Percentiles rank a stretch among this genome's conserved stretches.
These are phyloP conservation scores for Blastocystis hominis DNA, from an alignment of 352 stramenopile genomes.

Conservation along the genomic window DNA sequence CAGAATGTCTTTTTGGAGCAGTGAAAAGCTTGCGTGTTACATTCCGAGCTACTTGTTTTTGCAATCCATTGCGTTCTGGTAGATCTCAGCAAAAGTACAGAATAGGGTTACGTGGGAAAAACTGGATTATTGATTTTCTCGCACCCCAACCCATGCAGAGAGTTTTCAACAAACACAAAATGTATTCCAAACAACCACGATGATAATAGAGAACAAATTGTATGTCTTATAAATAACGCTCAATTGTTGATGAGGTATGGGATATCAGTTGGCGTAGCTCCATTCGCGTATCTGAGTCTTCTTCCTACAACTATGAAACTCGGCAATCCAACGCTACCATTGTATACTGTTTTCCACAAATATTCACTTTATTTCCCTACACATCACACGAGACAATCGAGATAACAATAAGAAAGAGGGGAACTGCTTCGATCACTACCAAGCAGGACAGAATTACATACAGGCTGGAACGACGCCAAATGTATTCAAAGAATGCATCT, in stretches of 20 bases:
- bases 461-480: too few species aligned
- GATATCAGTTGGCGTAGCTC: background rate
- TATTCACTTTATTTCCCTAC: background rate
- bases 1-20: too few species aligned
- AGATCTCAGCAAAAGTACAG: background rate
- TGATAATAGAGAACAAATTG: background rate
- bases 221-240: background rate
- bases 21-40: too few species aligned
- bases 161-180: background rate
- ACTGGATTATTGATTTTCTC: background rate
- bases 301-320: too few species aligned
- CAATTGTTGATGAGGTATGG: conserved; percentile 16
- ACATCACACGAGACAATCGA: background rate
- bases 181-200: background rate
- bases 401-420: background rate
- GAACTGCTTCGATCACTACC: too few species aligned
- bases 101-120: background rate
- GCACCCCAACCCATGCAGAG: background rate
- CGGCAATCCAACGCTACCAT: too few species aligned
- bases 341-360: background rate
- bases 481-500: too few species aligned
- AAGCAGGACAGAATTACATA: too few species aligned
- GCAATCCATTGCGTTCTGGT: background rate
- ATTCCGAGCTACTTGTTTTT: background rate
- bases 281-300: too few species aligned